These are phyloP conservation scores for Rugonectria rugulosa DNA, from an alignment of 2,329 filamentous ascomycete genomes.

Conservation along the genomic window DNA sequence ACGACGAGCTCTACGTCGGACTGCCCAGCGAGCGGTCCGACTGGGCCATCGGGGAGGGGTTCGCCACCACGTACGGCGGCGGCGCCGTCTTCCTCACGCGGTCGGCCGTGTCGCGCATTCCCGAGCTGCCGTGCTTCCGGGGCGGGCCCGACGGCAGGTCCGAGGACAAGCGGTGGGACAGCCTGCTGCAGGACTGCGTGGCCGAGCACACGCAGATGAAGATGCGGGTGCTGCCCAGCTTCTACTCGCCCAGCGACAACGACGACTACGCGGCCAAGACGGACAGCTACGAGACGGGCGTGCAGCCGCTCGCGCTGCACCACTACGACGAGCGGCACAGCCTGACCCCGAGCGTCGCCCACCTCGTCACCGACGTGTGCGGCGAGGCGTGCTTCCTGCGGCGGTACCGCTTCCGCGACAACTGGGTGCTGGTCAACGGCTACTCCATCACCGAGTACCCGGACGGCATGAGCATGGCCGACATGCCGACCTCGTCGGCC, in stretches of 20 bases:
- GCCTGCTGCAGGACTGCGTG: slow-evolving; percentile 51
- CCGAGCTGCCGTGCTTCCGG: slow-evolving; percentile 49
- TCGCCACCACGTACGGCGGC: slow-evolving; percentile 52
- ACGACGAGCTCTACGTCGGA: slow-evolving; percentile 49
- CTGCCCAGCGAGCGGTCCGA: slow-evolving; percentile 53
- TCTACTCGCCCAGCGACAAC: slow-evolving; percentile 49
- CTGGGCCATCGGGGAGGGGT: slow-evolving; percentile 49
- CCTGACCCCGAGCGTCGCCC: slow-evolving; percentile 50
- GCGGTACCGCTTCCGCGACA: slow-evolving; percentile 53
- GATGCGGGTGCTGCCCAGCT: slow-evolving; percentile 53
- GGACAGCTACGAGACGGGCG: slow-evolving; percentile 49
- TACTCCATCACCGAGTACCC: slow-evolving; percentile 54
- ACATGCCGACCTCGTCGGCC: slow-evolving; percentile 23
- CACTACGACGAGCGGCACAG: slow-evolving; percentile 48
- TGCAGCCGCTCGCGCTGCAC: slow-evolving; percentile 51
- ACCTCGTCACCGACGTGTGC: slow-evolving; percentile 51
- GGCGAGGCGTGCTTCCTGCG: slow-evolving; percentile 57
- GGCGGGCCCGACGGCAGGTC: slow-evolving; percentile 19
- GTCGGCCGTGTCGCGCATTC: slow-evolving; percentile 43
- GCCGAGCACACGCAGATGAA: slow-evolving; percentile 42
- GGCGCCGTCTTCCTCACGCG: slow-evolving; percentile 53
- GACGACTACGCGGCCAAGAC: slow-evolving; percentile 37
- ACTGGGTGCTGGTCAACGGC: slow-evolving; percentile 58
- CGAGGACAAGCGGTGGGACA: slow-evolving; percentile 49
- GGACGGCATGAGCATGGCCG: slow-evolving; percentile 43